Evolutionary conservation across 108 stramenopile genomes (phyloP), one percentile per base, ranked within the genome.

Genomic region (Heterococcus sp.): DNA sequence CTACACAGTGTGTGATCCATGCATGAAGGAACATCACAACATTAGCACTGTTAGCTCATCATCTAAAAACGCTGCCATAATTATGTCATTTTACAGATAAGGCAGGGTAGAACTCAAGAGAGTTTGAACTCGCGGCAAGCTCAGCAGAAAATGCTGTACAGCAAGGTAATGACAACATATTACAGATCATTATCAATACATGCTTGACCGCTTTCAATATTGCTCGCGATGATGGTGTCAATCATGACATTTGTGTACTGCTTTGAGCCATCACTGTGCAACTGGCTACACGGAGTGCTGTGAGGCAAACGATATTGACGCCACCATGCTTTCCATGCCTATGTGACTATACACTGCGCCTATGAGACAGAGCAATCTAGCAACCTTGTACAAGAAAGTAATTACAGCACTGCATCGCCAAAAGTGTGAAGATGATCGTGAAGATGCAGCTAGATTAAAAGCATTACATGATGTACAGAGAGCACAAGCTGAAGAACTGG

Each of bases 361-460:
- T n/a, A n/a, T n/a, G n/a, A n/a, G n/a, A 21, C 46, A 58, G 46
- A 21, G 21, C 46, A 21, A 58, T 8, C 46, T 58, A 8, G 8
- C 46, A 8, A 21, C 14, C 8, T 8, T 58, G 46, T 58, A 58
- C 46, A 8, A 58, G 14, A 58, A 58, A 21, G 46, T 58, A 8
- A 8, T 58, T 21, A 58, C 8, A 21, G 21, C 46, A 21, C 46
- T 58, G 46, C 46, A 58, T 21, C 8, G 46, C 14, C 46, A 58
- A 8, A 58, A 21, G 46, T 21, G 8, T 71, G 79, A 81, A 66
- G 79, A 81, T 67, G 79, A 81, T 3, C 36, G 79, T 37, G 79
- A 81, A 32, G 79, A 81, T 29, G 79, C 79, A 35, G 79, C 79
- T 34, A 71, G 79, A 37, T 66, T 81, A n/a, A 81, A 81, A 37